Base-by-base conservation (phyloP, 495 filamentous ascomycete species). In the Parachaetomium inaequale region DNA sequence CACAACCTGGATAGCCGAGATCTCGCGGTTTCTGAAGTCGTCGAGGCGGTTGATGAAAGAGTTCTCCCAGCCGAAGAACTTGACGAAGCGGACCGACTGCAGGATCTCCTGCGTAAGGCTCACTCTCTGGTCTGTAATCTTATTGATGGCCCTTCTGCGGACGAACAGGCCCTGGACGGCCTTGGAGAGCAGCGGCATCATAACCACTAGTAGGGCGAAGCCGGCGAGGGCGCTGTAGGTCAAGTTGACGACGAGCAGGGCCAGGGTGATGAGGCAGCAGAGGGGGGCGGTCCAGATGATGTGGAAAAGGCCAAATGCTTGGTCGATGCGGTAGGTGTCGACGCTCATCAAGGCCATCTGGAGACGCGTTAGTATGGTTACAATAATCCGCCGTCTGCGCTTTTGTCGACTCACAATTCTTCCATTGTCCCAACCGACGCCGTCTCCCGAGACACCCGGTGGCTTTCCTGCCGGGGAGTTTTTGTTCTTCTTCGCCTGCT, bases 51-150 rank as follows among this genome's bases (percentile, higher is more conserved):
- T 77, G 5, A 96, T 77, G 71, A 98, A 98, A 50, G 87, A 86
- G 36, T 81, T 85, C 68, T 98, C 93, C 93, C 93, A 98, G 8
- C 90, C 93, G 70, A 96, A 97, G 75, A 84, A 96, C 73, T 98
- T 98, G 72, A 98, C 92, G 67, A 98, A 97, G 19, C 92, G 84
- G 49, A 96, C 93, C 1, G 88, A 88, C 62, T 92, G 88, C 23
- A 98, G 72, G 36, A 98, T 95, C 68, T 98, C 93, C 69, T 97
- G 93, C 0, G 92, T 97, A 38, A 98, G 78, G 50, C 88, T 87
- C 7, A 98, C 92, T 45, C 93, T 82, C 72, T 91, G 88, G 73
- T 98, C 93, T 7, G 93, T 97, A 62, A 96, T 84, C 68, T 91
- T 91, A 78, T 96, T 96, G 78, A 96, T 96, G 36, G 73, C 80